phyloP scores from a whole-genome alignment of 768 basidiomycete genomes.

The Leccinum boreale region DNA sequence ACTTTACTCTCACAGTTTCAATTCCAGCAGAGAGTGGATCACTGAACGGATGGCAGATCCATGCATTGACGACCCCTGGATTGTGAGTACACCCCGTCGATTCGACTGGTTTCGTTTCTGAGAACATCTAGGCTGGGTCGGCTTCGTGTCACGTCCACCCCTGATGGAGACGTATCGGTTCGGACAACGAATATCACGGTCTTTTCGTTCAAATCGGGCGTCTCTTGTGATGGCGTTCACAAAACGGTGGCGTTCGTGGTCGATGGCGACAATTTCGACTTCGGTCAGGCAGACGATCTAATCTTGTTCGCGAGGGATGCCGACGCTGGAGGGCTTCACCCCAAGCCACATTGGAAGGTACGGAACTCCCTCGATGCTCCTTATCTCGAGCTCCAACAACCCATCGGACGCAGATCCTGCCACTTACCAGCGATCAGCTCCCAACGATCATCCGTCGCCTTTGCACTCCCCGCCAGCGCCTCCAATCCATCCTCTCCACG shows the following conservation, averaged over 20 bases:
- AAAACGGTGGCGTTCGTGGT: slow-evolving; percentile 5
- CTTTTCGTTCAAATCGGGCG: slow-evolving; percentile 18
- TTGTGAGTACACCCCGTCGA: slow-evolving; percentile 41
- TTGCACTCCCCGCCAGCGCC: slow-evolving; percentile 33
- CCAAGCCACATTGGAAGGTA: slow-evolving; percentile 25
- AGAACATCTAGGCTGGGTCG: slow-evolving; percentile 15
- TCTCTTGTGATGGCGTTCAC: background rate
- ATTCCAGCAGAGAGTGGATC: slow-evolving; percentile 67
- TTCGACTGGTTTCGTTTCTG: background rate
- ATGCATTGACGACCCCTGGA: slow-evolving; percentile 59
- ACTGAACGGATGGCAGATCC: slow-evolving; percentile 67
- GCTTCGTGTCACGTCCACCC: slow-evolving; percentile 13
- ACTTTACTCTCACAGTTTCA: slow-evolving; percentile 72
- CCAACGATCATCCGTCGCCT: too few relatives aligned
- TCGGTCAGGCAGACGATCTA: background rate
- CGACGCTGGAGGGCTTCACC: background rate
- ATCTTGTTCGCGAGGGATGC: slow-evolving; percentile 12
- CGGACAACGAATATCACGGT: slow-evolving; percentile 25
- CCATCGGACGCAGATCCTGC: too few relatives aligned
- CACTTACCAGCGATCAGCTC: too few relatives aligned
- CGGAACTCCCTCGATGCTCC: background rate
- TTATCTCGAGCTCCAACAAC: background rate
- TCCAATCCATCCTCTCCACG: slow-evolving; percentile 64
- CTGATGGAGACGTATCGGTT: slow-evolving; percentile 7
- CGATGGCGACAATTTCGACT: slow-evolving; percentile 11